These are phyloP conservation scores for Sugiyamaella paludigena DNA, from an alignment of 1,139 yeast species.

Conservation along the genomic window DNA sequence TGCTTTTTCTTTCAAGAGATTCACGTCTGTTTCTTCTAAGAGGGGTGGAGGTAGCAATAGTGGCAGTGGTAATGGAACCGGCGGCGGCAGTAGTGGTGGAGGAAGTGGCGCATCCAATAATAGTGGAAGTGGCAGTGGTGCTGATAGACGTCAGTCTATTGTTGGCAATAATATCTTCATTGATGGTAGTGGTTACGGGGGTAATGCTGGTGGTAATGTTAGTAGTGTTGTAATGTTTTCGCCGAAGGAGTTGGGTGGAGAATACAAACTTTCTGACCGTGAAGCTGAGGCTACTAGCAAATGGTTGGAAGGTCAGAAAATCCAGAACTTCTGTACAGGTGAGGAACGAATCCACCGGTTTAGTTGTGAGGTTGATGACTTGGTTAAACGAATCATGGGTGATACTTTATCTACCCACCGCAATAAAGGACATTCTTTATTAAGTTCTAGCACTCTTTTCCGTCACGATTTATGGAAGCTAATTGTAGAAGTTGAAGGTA, in stretches of 20 bases:
- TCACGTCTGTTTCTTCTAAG: slow-evolving; percentile 25
- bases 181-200: not conserved
- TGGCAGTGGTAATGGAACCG: not conserved
- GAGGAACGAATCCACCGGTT: slow-evolving; percentile 40
- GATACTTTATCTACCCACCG: slow-evolving; percentile 28
- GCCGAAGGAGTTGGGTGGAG: slow-evolving; percentile 33
- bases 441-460: slow-evolving; percentile 30
- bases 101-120: not conserved
- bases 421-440: slow-evolving; percentile 31
- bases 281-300: slow-evolving; percentile 37
- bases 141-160: slow-evolving; percentile 30
- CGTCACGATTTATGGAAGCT: slow-evolving; percentile 31
- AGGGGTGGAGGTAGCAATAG: slow-evolving; percentile 19
- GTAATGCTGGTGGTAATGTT: not conserved
- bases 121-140: not conserved
- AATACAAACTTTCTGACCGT: slow-evolving; percentile 36
- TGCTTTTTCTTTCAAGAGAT: slow-evolving; percentile 31
- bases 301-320: slow-evolving; percentile 36
- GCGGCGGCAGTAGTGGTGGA: not conserved
- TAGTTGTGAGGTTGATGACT: slow-evolving; percentile 37
- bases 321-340: slow-evolving; percentile 38
- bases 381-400: slow-evolving; percentile 36
- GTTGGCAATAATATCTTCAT: slow-evolving; percentile 16
- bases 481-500: slow-evolving; percentile 31
- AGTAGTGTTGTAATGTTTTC: slow-evolving; percentile 34